Conservation (phyloP, 2,329 filamentous ascomycete species). For the Podosphaera fusca region DNA sequence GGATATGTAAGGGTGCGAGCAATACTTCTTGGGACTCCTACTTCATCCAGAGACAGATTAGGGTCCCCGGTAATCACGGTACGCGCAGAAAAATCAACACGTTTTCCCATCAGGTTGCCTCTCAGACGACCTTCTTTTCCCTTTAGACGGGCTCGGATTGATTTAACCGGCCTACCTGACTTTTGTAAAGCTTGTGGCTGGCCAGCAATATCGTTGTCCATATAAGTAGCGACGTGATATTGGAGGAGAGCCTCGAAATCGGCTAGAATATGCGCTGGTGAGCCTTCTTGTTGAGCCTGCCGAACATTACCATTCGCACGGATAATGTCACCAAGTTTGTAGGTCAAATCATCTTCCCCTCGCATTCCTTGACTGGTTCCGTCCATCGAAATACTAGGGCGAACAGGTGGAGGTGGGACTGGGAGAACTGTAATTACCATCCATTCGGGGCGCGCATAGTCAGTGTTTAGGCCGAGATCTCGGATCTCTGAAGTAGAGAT, state of each 20-base stretch:
- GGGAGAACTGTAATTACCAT: slow-evolving; percentile 91
- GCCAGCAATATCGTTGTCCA: slow-evolving; percentile 98
- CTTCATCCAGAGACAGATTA: slow-evolving; percentile 87
- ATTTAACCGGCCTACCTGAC: slow-evolving; percentile 87
- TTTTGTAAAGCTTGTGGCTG: slow-evolving; percentile 90
- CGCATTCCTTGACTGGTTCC: slow-evolving; percentile 78
- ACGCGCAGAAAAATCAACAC: slow-evolving; percentile 97
- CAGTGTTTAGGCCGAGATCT: slow-evolving; percentile 76
- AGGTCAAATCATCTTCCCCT: slow-evolving; percentile 96
- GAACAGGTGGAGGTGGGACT: slow-evolving; percentile 84
- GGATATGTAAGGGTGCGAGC: slow-evolving; percentile 86
- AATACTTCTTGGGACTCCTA: slow-evolving; percentile 86
- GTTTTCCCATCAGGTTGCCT: slow-evolving; percentile 98
- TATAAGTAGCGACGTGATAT: slow-evolving; percentile 96
- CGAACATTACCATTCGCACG: slow-evolving; percentile 90
- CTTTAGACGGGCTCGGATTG: slow-evolving; percentile 90
- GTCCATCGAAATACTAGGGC: slow-evolving; percentile 92
- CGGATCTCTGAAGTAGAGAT: slow-evolving; percentile 63
- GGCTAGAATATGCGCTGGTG: slow-evolving; percentile 68
- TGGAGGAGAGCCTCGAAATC: slow-evolving; percentile 87
- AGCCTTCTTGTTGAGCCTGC: slow-evolving; percentile 74
- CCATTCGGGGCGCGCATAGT: slow-evolving; percentile 94
- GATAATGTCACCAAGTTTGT: slow-evolving; percentile 96
- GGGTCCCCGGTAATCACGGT: slow-evolving; percentile 98
- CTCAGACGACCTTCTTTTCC: slow-evolving; percentile 95